phyloP scores from a whole-genome alignment of 2,329 filamentous ascomycete genomes.

The Aspergillus ustus region DNA sequence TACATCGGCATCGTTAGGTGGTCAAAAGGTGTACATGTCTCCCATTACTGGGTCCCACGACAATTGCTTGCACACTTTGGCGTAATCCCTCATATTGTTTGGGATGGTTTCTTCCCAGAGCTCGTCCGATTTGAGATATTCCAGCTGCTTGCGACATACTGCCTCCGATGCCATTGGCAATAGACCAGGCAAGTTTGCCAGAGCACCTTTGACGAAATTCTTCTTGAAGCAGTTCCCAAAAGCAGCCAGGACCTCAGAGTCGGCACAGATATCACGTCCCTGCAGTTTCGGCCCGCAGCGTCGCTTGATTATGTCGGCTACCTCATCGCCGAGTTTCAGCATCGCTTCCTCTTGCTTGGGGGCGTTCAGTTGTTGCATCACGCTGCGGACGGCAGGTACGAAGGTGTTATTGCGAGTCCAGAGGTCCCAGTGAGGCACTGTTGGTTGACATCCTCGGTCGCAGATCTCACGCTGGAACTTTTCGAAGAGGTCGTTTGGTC shows the following conservation, averaged over 20 bases:
- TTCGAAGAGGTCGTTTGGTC: slow-evolving; percentile 36
- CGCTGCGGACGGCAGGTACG: slow-evolving; percentile 39
- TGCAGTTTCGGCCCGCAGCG: slow-evolving; percentile 36
- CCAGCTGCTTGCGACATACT: slow-evolving; percentile 36
- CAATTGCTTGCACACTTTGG: slow-evolving; percentile 34
- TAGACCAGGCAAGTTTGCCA: slow-evolving; percentile 34
- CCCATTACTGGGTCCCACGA: slow-evolving; percentile 20
- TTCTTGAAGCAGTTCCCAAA: slow-evolving; percentile 42
- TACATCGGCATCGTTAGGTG: neutral
- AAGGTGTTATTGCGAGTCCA: slow-evolving; percentile 44
- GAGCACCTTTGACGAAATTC: slow-evolving; percentile 37
- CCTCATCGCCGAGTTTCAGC: slow-evolving; percentile 40
- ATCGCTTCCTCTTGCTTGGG: slow-evolving; percentile 36
- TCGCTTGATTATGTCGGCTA: slow-evolving; percentile 38
- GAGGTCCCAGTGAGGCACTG: slow-evolving; percentile 41
- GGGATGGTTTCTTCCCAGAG: slow-evolving; percentile 41
- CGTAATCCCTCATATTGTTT: slow-evolving; percentile 41
- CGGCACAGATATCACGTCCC: slow-evolving; percentile 39
- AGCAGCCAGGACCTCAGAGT: slow-evolving; percentile 35
- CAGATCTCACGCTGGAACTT: slow-evolving; percentile 42
- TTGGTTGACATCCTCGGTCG: slow-evolving; percentile 38
- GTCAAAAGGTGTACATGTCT: slow-evolving; percentile 21
- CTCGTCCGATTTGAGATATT: slow-evolving; percentile 35
- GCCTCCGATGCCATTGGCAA: slow-evolving; percentile 38
- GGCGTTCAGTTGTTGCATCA: slow-evolving; percentile 36